Percentiles rank a stretch among this genome's conserved stretches.
Evolutionary conservation across 805 yeast genomes (phyloP).

Genomic region (Starmerella scarabaei): DNA sequence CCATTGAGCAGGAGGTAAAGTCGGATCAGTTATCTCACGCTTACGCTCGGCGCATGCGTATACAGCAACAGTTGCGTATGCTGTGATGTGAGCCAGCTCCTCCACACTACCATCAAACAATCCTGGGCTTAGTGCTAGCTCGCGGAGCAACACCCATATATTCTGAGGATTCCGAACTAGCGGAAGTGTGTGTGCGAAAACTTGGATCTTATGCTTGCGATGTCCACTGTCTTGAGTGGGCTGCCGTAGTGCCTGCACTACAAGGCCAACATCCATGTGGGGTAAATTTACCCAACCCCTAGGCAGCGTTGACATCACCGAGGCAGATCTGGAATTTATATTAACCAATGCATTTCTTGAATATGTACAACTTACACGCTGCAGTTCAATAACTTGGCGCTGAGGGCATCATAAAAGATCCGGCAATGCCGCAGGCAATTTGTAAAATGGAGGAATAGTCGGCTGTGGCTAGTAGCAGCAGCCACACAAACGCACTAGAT

Average conservation of each 20-base stretch:
- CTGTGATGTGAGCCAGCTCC: constrained; percentile 1
- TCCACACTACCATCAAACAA: neutral
- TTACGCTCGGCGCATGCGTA: constrained; percentile 17
- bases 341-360: too few relatives aligned
- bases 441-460: neutral
- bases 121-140: constrained; percentile 8
- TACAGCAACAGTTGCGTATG: constrained; percentile 15
- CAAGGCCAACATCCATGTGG: constrained; percentile 6
- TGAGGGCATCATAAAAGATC: constrained; percentile 24
- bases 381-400: constrained; percentile 97
- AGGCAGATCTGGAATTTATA: neutral
- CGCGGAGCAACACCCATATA: constrained; percentile 13
- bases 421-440: neutral
- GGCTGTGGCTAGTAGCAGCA: neutral
- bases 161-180: constrained; percentile 18
- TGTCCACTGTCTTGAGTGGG: neutral
- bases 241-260: constrained; percentile 8
- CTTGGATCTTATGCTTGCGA: constrained; percentile 4
- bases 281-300: neutral
- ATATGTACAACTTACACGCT: too few relatives aligned
- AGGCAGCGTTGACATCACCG: neutral
- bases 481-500: neutral
- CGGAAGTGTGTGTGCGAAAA: constrained; percentile 15
- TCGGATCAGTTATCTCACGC: constrained; percentile 17
- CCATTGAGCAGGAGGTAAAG: constrained; percentile 12